Evolutionary conservation across 306 rosid species (phyloP).

Genomic region (Rosa multiflora): DNA sequence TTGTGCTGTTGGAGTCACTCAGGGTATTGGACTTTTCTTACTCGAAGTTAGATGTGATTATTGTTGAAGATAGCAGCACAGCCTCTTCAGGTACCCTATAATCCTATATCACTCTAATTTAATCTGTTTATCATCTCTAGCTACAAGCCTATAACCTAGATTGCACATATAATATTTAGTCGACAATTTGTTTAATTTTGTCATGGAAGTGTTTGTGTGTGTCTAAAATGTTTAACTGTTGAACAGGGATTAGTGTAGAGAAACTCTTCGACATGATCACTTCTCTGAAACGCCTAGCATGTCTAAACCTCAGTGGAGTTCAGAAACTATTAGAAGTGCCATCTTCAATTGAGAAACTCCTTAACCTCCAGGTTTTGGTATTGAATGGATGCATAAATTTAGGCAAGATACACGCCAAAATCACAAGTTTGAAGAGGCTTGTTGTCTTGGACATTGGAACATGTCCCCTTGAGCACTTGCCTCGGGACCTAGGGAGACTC

Average conservation of each 20-base stretch:
- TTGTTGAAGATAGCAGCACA: neutral
- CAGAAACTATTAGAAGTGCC: neutral
- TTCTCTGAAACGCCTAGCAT: conserved; percentile 18
- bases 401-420: neutral
- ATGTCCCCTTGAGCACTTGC: conserved; percentile 7
- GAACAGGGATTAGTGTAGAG: neutral
- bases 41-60: neutral
- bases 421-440: conserved; percentile 13
- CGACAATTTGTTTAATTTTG: neutral
- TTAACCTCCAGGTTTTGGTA: conserved; percentile 17
- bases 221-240: neutral
- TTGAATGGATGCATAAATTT: conserved; percentile 2
- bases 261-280: neutral
- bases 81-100: neutral
- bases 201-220: neutral
- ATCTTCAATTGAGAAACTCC: conserved; percentile 9
- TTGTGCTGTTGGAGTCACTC: neutral
- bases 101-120: too few relatives aligned
- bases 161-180: neutral
- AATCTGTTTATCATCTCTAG: too few relatives aligned
- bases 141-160: too few relatives aligned
- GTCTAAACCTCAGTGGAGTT: conserved; percentile 8
- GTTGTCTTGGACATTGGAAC: neutral
- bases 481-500: neutral
- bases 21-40: conserved; percentile 18